phyloP scores from a whole-genome alignment of 305 asterid species.

The Fraxinus albicans region DNA sequence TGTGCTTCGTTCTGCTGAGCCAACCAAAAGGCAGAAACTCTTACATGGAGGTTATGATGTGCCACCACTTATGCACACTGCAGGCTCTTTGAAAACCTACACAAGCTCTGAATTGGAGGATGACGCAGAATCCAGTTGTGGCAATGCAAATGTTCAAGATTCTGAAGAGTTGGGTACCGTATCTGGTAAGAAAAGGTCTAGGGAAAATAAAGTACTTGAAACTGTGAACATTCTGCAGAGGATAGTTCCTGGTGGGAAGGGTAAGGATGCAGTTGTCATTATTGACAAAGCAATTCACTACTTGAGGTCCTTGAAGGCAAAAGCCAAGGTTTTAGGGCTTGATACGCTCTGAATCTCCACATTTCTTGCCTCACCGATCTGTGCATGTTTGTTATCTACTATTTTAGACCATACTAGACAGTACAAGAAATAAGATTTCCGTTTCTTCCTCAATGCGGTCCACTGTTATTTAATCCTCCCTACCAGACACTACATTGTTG shows the following conservation, averaged over 20 bases:
- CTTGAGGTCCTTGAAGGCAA: conserved; percentile 40
- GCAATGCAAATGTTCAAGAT: conserved; percentile 19
- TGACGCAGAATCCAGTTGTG: conserved; percentile 50
- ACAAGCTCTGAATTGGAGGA: conserved; percentile 28
- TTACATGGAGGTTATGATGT: conserved; percentile 26
- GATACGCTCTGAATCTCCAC: conserved; percentile 28
- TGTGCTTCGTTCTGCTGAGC: conserved; percentile 36
- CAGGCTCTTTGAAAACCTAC: conserved; percentile 24
- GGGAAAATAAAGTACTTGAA: conserved; percentile 34
- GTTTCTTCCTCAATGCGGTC: not conserved
- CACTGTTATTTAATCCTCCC: not conserved
- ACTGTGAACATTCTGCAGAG: conserved; percentile 39
- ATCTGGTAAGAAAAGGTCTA: conserved; percentile 36
- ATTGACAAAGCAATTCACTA: conserved; percentile 49
- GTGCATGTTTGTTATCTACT: not conserved
- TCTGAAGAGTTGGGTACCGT: conserved; percentile 13
- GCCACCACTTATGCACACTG: conserved; percentile 21
- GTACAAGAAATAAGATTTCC: not conserved
- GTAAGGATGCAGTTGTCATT: conserved; percentile 35
- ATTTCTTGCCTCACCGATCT: not conserved
- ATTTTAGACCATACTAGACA: not conserved
- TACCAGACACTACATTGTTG: not conserved
- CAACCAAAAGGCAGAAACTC: conserved; percentile 39
- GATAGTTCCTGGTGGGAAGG: conserved; percentile 45
- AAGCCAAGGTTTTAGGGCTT: conserved; percentile 48